Base-by-base conservation (phyloP, 306 rosid genomes). In the Rosa lucieae region DNA sequence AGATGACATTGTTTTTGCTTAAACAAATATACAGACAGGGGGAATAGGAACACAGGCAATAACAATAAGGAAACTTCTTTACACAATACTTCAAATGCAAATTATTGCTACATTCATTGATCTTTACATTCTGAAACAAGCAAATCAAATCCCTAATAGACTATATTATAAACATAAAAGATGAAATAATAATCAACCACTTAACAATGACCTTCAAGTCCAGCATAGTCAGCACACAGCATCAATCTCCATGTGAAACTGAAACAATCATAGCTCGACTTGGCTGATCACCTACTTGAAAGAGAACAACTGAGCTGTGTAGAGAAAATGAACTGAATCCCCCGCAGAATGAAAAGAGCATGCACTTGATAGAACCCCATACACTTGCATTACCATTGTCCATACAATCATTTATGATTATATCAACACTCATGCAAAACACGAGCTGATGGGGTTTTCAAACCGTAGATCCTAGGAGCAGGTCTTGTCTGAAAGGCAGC, bases 401-500 rank as follows among this genome's bases (percentile, higher is more conserved):
- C 18, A 42, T 10, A 46, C 5, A 26, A 56, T 56, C 78, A 59
- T 47, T 37, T 4, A 10, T 29, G 71, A 61, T 49, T 43, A 20
- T 56, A 23, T 0, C 55, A 46, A 6, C 43, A 21, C 67, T 76
- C 15, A 18, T 35, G 58, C 52, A 29, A 8, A 49, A 35, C 59
- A 82, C 84, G 63, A 80, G 82, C 74, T 5, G 72, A 73, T 46
- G 63, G 76, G 51, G 51, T 74, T 61, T 77, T 48, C 71, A 72
- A 80, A 79, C 77, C 69, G 70, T 56, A 70, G 70, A 73, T 67
- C 80, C 80, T 78, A 68, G 37, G 72, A 15, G 77, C 76, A 42
- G 43, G 18, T 73, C 67, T 70, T 10, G 71, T 68, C 75, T 61
- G 74, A 58, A 67, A 70, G 55, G 56, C 56, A 55, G 35, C 70